Evolutionary conservation across 805 yeast genomes (phyloP).

Genomic region (Blastobotrys attinorum): DNA sequence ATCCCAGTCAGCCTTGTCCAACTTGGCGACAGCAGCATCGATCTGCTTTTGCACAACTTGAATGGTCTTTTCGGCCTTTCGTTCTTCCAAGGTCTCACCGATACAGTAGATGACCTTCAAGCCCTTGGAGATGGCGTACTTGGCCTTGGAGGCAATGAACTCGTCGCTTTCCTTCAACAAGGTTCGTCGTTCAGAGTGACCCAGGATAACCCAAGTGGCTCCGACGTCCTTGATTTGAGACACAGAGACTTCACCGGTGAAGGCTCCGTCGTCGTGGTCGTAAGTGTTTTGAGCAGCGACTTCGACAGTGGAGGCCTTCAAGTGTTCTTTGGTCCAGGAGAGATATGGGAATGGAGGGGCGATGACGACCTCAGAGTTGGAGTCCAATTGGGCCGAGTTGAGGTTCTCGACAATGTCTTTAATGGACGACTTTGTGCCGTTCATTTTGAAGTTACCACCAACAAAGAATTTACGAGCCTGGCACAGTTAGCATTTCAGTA

Average conservation of each 20-base stretch:
- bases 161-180: constrained; percentile 85
- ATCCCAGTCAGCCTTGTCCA: constrained; percentile 68
- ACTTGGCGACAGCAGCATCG: constrained; percentile 73
- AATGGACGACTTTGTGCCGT: constrained; percentile 86
- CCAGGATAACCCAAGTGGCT: constrained; percentile 89
- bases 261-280: constrained; percentile 88
- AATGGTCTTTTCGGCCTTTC: constrained; percentile 80
- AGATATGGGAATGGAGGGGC: constrained; percentile 96
- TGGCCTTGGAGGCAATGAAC: constrained; percentile 87
- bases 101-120: constrained; percentile 90
- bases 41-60: constrained; percentile 84
- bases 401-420: constrained; percentile 74
- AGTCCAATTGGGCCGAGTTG: constrained; percentile 68
- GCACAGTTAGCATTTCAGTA: background rate
- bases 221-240: constrained; percentile 84
- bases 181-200: constrained; percentile 98
- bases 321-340: constrained; percentile 62
- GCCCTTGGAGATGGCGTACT: constrained; percentile 86
- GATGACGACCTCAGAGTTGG: constrained; percentile 84
- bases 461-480: constrained; percentile 89
- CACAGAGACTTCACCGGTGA: constrained; percentile 94
- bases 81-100: constrained; percentile 96
- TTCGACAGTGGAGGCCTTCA: constrained; percentile 58
- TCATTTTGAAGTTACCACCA: constrained; percentile 99
- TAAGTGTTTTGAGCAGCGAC: constrained; percentile 91